Base-by-base conservation (phyloP, 2,329 filamentous ascomycete species). In the Botrytis porri region DNA sequence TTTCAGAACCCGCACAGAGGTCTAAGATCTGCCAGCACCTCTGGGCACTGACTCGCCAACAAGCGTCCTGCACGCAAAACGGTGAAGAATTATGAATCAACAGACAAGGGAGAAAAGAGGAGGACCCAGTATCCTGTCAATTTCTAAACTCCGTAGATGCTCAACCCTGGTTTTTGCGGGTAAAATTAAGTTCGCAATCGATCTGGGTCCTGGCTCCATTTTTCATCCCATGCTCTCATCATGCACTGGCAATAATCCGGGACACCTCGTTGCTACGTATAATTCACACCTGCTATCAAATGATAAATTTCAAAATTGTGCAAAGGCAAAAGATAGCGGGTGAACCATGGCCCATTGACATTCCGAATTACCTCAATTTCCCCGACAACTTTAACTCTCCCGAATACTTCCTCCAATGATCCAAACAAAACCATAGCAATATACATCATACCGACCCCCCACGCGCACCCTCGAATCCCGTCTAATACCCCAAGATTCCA, bases 21-120 rank as follows among this genome's bases (percentile, higher is more conserved):
- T 37, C 45, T 29, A 48, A 67, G 64, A 54, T 57, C 45, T 29
- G 45, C 64, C n/a, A 57, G 51, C 51, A 57, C 51, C 35, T 54
- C 64, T 54, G 64, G 48, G 64, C 64, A 54, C 35, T 67, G 64
- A 67, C 64, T 67, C 64, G 64, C 35, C 22, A 37, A 37, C 63
- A 39, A 66, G 63, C 43, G 63, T 62, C 43, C 41, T 70, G 69
- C 69, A 48, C 37, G 69, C 59, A 64, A 70, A 64, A 70, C 57
- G 59, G 69, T 70, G 69, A 70, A 39, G 69, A 70, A 25, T 25
- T 59, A 41, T 69, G 66, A 60, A 32, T 39, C 37, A 37, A 54
- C 20, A 29, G 48, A 39, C 48, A 32, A 41, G 64, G 51, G 37
- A n/a, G 32, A 18, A 54, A 41, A 25, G 63, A 51, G 45, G 63